Base-by-base conservation (phyloP, 176 grass and related monocot genomes). In the Tillandsia leiboldiana region DNA sequence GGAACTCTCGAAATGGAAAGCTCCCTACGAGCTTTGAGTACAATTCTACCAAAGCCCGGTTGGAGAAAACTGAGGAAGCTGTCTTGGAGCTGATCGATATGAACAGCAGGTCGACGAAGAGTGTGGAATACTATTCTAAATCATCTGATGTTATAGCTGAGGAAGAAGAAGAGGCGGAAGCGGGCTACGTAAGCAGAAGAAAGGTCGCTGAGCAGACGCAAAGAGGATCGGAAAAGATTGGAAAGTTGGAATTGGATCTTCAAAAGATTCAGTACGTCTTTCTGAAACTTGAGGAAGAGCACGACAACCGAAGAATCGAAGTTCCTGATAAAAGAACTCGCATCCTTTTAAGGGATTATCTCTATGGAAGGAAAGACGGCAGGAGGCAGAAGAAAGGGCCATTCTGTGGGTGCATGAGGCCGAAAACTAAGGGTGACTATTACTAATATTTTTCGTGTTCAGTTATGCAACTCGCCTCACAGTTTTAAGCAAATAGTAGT, bases 231-330 rank as follows among this genome's bases (percentile, higher is more conserved):
- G 87, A 93, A 75, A 88, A 90, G 51, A 81, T 99, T 33, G 89
- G 58, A 12, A 77, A 72, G 47, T 83, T 94, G 70, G 90, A 94
- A 42, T 68, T 99, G 56, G 90, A 99, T 50, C 63, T 99, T 61
- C 89, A 99, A 72, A 90, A 93, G 75, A 82, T 94, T 22, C 87
- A 99, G 54, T 99, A 99, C 20, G 68, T 93, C 20, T 67, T 94
- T 80, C 77, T 88, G 0, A 99, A 90, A 69, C 81, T 99, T 61
- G 84, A 99, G 61, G 94, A 99, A 64, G 87, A 87, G 76, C 72
- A 80, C 50, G 72, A 88, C 62, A 81, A 85, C 63, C 78, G 67
- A 52, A 90, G 53, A 73, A 64, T 70, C 12, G 92, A 78, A 66
- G 68, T 73, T 22, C 70, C 74, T 0, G 90, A 99, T 10, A 88